Percentiles rank a stretch among this genome's conserved stretches.
Conservation (phyloP, 2,329 filamentous ascomycete genomes). For the Lasiodiplodia citricola region DNA sequence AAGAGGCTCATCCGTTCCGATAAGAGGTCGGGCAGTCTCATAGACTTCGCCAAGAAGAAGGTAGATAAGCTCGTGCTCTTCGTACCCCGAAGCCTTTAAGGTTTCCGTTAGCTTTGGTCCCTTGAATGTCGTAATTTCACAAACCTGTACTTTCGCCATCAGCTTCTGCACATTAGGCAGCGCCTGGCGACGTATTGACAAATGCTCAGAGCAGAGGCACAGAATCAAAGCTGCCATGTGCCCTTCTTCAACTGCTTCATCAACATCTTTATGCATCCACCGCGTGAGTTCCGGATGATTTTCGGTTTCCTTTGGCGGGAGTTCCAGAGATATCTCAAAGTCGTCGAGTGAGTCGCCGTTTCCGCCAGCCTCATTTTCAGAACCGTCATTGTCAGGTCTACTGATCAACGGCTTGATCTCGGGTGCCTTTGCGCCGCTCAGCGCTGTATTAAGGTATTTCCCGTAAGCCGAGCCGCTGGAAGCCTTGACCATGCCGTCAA, state of each 20-base stretch:
- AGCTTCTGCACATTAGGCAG: conserved; percentile 71
- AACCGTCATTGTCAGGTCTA: background rate
- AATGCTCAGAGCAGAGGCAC: conserved; percentile 76
- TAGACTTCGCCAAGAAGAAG: conserved; percentile 79
- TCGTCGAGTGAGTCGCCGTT: background rate
- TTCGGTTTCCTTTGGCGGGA: conserved; percentile 48
- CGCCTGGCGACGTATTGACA: conserved; percentile 79
- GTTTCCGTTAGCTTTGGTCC: background rate
- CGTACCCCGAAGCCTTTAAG: conserved; percentile 7
- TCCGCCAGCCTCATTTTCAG: background rate
- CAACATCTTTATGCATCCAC: conserved; percentile 78
- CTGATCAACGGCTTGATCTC: background rate
- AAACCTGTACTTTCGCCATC: conserved; percentile 55
- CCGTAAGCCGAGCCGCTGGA: conserved; percentile 28
- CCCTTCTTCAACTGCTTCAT: conserved; percentile 80
- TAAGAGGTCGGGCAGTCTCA: conserved; percentile 67
- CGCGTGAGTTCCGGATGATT: conserved; percentile 56
- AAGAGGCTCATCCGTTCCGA: conserved; percentile 63
- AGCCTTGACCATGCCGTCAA: background rate
- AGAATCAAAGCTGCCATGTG: conserved; percentile 72
- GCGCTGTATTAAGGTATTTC: conserved; percentile 42
- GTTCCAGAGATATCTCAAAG: conserved; percentile 32
- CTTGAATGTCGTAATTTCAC: conserved; percentile 18
- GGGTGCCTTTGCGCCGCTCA: conserved; percentile 39
- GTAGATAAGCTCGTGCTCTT: conserved; percentile 67